Base-by-base conservation (phyloP, 2,329 filamentous ascomycete species). In the Didymella lethalis region DNA sequence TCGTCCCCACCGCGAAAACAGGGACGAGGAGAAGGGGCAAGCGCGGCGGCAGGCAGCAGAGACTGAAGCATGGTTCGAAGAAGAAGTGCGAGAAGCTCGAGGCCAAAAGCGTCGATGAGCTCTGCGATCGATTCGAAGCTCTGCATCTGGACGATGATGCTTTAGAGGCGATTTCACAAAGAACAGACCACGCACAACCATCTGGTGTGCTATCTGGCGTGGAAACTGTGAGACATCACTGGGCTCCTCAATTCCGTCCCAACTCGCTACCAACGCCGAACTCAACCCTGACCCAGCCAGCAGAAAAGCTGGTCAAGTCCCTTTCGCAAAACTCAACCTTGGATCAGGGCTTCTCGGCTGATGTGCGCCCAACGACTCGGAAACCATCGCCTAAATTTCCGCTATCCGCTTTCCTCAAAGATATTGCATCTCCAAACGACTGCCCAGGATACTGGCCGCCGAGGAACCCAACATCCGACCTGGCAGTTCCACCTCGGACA, bases 201-300 rank as follows among this genome's bases (percentile, higher is more conserved):
- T n/a, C 40, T 36, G 14, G 14, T 26, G 23, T 44, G 23, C 40
- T 29, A 2, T 46, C 48, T 32, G 46, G 44, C 10, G 29, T 56
- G 14, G 59, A 66, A 12, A 48, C 45, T 16, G 57, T 69, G 11
- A 57, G 62, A 36, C 62, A 69, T 45, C 55, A 64, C 49, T 73
- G 70, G 70, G 59, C 63, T n/a, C 64, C 65, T 18, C 65, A 69
- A 25, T 68, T 69, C 31, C 62, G 55, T 18, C 61, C 66, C 11
- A 59, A 69, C n/a, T 54, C 55, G 32, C 43, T 58, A 44, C 28
- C 58, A 23, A 28, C 28, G 5, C 29, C 59, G 18, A 26, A 29
- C 6, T 7, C 55, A 7, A 40, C 40, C n/a, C 25, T 36, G 8
- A 8, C 26, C 7, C 44, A 34, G 14, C 54, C 52, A 47, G 23